phyloP scores from a whole-genome alignment of 75 land plant genomes.

The Ceratopteris richardii region DNA sequence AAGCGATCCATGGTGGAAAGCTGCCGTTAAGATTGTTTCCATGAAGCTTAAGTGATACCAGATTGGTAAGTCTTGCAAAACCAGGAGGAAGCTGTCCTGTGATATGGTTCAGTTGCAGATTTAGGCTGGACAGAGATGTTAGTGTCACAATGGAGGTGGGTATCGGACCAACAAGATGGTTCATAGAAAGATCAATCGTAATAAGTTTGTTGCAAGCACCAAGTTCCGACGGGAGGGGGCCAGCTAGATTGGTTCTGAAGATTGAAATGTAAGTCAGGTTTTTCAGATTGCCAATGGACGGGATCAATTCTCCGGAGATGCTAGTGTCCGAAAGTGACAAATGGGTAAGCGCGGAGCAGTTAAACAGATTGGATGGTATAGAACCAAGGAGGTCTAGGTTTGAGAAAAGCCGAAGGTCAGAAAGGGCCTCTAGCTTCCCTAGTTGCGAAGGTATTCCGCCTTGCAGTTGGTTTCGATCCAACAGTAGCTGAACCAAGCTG shows the following conservation, averaged over 20 bases:
- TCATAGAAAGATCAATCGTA: conserved; percentile 20
- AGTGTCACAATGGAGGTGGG: conserved; percentile 13
- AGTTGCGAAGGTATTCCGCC: conserved; percentile 12
- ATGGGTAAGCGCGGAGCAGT: background rate
- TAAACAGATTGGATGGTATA: background rate
- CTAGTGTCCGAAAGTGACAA: conserved; percentile 9
- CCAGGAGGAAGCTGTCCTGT: conserved; percentile 59
- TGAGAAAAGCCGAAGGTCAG: background rate
- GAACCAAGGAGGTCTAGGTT: conserved; percentile 13
- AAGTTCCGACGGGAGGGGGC: no score
- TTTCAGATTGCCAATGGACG: conserved; percentile 5
- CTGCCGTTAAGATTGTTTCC: background rate
- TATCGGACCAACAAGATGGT: conserved; percentile 41
- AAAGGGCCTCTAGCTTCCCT: background rate
- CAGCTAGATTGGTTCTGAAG: conserved; percentile 8
- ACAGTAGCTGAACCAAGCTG: conserved; percentile 3
- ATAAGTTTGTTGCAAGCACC: conserved; percentile 2
- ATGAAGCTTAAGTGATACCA: conserved; percentile 32
- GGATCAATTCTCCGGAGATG: conserved; percentile 6
- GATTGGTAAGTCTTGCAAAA: conserved; percentile 51
- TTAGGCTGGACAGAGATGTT: background rate
- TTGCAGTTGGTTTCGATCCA: conserved; percentile 11
- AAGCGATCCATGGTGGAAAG: background rate
- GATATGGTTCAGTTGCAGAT: conserved; percentile 28
- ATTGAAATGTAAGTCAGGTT: conserved; percentile 12